Evolutionary conservation across 352 stramenopile species (phyloP).

Genomic region (Pythium brachiatum): DNA sequence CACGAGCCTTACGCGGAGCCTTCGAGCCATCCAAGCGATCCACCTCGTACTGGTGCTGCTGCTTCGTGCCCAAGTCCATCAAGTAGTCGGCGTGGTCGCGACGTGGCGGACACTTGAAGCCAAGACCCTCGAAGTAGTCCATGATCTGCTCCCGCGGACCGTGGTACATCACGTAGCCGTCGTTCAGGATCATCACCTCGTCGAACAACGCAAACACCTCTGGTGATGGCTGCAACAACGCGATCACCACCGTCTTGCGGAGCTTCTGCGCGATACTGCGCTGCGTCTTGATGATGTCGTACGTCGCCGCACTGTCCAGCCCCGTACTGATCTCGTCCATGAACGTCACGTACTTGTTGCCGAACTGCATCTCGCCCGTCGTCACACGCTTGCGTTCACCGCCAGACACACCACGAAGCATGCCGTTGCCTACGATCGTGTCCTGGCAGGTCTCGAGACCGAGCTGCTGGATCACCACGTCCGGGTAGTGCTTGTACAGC

Average conservation of each 20-base stretch:
- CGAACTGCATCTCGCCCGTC: no score
- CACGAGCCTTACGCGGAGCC: conserved; percentile 6
- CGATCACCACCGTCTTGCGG: conserved; percentile 59
- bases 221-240: conserved; percentile 88
- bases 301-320: conserved; percentile 60
- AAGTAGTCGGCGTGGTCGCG: conserved; percentile 92
- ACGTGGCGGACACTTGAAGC: conserved; percentile 53
- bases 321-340: conserved; percentile 81
- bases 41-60: conserved; percentile 22
- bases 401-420: no score
- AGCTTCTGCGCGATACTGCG: conserved; percentile 61
- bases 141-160: conserved; percentile 47
- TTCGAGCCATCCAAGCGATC: neutral
- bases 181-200: conserved; percentile 88
- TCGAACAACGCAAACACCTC: conserved; percentile 94
- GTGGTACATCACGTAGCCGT: conserved; percentile 90
- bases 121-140: conserved; percentile 78
- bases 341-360: no score
- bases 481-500: conserved; percentile 36
- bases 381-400: no score
- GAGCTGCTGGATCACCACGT: conserved; percentile 44
- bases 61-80: conserved; percentile 38
- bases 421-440: conserved; percentile 62
- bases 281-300: conserved; percentile 57
- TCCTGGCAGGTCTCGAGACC: conserved; percentile 53